A percentile compares a stretch with the other conserved stretches of the same genome.
These are phyloP conservation scores for Globisporangium lucens DNA, from an alignment of 352 stramenopile species.

Conservation along the genomic window DNA sequence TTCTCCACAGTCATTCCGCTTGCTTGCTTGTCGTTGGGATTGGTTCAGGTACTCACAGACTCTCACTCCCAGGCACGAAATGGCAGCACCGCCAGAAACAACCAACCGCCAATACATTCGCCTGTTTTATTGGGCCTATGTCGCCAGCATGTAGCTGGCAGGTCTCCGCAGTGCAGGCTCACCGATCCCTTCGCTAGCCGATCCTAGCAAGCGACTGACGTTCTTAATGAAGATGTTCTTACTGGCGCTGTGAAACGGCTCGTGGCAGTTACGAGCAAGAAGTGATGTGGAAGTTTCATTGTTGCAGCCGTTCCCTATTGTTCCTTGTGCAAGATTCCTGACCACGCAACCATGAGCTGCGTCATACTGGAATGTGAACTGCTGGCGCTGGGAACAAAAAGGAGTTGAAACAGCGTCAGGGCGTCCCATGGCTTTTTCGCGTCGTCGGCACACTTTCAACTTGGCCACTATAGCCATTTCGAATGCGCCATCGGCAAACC, in stretches of 20 bases:
- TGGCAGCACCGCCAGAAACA: background rate
- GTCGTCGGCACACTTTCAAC: background rate
- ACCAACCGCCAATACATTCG: background rate
- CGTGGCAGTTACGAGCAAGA: background rate
- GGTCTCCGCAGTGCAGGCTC: too few species aligned
- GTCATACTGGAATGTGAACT: background rate
- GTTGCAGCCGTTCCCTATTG: background rate
- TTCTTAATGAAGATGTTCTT: too few species aligned
- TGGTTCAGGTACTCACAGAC: background rate
- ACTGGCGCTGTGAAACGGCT: background rate
- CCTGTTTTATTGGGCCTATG: too few species aligned
- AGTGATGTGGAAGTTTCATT: background rate
- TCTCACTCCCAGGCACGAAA: background rate
- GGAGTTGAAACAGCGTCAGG: background rate
- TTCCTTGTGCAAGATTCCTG: background rate
- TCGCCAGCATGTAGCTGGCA: too few species aligned
- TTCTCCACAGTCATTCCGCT: background rate
- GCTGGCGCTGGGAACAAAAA: background rate
- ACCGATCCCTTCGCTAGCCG: too few species aligned
- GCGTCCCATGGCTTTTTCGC: background rate
- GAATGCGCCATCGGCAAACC: constrained; percentile 1
- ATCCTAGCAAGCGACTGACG: too few species aligned
- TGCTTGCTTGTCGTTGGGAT: background rate
- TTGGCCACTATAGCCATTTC: background rate
- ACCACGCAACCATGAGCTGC: background rate